Evolutionary conservation across 768 basidiomycete species (phyloP).

Genomic region (Leccinum ochraceum): DNA sequence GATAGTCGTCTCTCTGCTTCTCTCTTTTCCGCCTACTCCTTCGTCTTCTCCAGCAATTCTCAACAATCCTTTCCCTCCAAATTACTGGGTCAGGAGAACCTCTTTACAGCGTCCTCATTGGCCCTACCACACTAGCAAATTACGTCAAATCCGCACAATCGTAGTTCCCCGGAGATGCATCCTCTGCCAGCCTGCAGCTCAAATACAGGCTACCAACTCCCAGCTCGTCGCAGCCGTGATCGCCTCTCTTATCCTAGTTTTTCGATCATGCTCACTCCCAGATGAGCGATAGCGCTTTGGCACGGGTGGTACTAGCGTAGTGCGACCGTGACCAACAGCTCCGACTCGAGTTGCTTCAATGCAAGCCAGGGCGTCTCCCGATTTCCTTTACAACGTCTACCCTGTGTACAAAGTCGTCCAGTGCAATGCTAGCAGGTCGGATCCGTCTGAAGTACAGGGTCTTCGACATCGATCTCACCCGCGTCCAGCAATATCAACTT

Average conservation of each 20-base stretch:
- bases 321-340: constrained; percentile 51
- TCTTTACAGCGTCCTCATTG: constrained; percentile 61
- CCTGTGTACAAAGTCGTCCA: constrained; percentile 67
- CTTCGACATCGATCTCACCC: background rate
- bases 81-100: constrained; percentile 62
- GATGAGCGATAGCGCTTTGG: constrained; percentile 68
- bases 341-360: constrained; percentile 63
- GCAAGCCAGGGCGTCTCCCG: constrained; percentile 46
- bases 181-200: constrained; percentile 53
- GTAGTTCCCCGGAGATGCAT: constrained; percentile 48
- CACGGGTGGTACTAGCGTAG: constrained; percentile 72
- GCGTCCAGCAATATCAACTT: constrained; percentile 53
- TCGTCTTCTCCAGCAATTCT: constrained; percentile 47
- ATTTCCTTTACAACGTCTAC: constrained; percentile 61
- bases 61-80: constrained; percentile 64
- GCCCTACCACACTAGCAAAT: constrained; percentile 57
- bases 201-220: constrained; percentile 60
- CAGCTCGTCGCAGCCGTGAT: constrained; percentile 77
- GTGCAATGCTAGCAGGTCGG: constrained; percentile 62
- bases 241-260: background rate
- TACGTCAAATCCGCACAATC: constrained; percentile 62
- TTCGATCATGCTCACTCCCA: constrained; percentile 21
- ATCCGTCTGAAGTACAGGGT: constrained; percentile 46
- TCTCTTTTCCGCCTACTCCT: constrained; percentile 42
- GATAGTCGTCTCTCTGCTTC: constrained; percentile 22